A percentile compares a stretch with the other conserved stretches of the same genome.
phyloP scores from a whole-genome alignment of 2,329 filamentous ascomycete genomes.

The Cylindrodendrum hubeiense region DNA sequence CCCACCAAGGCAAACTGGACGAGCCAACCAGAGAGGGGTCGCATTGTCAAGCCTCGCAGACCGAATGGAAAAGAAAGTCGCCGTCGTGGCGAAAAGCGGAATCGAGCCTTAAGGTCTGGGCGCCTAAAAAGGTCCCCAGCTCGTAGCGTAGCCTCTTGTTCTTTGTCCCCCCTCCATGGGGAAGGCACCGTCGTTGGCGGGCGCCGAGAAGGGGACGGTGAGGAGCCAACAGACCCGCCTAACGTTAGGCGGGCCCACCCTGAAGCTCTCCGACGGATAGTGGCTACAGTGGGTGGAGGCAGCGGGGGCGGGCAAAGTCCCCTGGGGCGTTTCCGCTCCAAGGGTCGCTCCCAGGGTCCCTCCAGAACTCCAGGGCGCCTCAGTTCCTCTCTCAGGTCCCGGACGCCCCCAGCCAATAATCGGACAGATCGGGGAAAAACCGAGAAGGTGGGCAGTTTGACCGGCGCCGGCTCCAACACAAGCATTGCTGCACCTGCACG shows the following conservation, averaged over 20 bases:
- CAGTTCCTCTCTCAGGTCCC: constrained; percentile 8
- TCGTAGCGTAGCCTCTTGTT: background rate
- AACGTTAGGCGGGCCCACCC: constrained; percentile 10
- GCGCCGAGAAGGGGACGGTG: constrained; percentile 28
- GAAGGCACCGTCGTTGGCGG: constrained; percentile 26
- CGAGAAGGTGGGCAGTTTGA: background rate
- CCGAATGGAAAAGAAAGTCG: background rate
- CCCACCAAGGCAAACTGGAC: background rate
- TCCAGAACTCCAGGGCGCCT: constrained; percentile 38
- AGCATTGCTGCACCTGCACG: background rate
- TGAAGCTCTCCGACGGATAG: background rate
- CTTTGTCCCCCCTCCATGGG: constrained; percentile 9
- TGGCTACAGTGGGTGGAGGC: constrained; percentile 2
- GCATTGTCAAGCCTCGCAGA: background rate
- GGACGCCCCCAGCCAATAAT: constrained; percentile 48
- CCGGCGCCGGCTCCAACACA: constrained; percentile 8
- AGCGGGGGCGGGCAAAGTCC: constrained; percentile 35
- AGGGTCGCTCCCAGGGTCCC: constrained; percentile 48
- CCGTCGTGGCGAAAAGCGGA: constrained; percentile 21
- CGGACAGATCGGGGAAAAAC: constrained; percentile 48
- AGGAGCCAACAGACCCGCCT: constrained; percentile 18
- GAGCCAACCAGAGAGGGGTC: constrained; percentile 8
- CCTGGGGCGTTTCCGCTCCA: constrained; percentile 37
- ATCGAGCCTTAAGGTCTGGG: background rate
- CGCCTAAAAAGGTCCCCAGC: constrained; percentile 3